phyloP scores from a whole-genome alignment of 371 early-diverging fungal genomes.

The Lichtheimia ornata region DNA sequence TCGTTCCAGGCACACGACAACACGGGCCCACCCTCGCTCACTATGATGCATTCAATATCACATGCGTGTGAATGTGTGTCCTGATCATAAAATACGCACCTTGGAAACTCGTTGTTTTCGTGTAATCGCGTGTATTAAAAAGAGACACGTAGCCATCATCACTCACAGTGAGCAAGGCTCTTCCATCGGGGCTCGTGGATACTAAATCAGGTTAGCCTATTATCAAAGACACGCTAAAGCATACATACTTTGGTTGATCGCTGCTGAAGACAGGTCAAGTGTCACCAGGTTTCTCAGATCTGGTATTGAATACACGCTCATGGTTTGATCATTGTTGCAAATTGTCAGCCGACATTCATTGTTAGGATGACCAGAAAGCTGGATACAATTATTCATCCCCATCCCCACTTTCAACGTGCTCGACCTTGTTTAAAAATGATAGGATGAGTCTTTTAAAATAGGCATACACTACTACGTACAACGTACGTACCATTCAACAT shows the following conservation, averaged over 20 bases:
- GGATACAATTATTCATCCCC: slow-evolving; percentile 25
- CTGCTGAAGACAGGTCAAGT: slow-evolving; percentile 66
- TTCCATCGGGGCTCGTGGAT: slow-evolving; percentile 80
- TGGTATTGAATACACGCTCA: slow-evolving; percentile 78
- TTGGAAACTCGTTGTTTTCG: slow-evolving; percentile 8
- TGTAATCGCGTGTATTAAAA: slow-evolving; percentile 36
- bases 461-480: no score
- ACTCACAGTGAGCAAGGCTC: slow-evolving; percentile 79
- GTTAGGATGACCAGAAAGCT: slow-evolving; percentile 3
- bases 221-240: neutral
- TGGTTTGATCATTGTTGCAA: slow-evolving; percentile 91
- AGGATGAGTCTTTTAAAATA: neutral
- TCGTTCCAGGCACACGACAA: slow-evolving; percentile 74
- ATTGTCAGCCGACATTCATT: slow-evolving; percentile 53
- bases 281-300: slow-evolving; percentile 61
- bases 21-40: slow-evolving; percentile 1
- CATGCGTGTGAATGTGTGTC: neutral
- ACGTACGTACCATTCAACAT: slow-evolving; percentile 15
- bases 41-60: neutral
- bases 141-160: slow-evolving; percentile 81
- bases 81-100: neutral
- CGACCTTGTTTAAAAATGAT: slow-evolving; percentile 30
- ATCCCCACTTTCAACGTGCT: slow-evolving; percentile 13
- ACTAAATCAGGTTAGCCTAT: slow-evolving; percentile 37
- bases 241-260: slow-evolving; percentile 72